Evolutionary conservation across 306 rosid genomes (phyloP).

Genomic region (Citrullus amarus): DNA sequence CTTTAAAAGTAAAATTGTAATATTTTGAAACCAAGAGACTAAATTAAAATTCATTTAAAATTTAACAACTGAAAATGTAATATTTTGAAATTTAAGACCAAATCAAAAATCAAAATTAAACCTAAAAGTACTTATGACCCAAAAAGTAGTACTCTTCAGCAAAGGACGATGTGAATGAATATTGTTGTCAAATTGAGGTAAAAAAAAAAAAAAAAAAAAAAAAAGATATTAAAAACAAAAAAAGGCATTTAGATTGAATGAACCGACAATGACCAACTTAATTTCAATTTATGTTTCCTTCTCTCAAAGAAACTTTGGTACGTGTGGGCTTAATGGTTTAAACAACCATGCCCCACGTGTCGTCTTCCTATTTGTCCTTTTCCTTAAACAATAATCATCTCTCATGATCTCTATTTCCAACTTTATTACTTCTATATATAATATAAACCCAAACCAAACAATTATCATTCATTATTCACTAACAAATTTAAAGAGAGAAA

Average conservation of each 20-base stretch:
- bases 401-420: not conserved
- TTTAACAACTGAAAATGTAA: no score
- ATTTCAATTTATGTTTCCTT: not conserved
- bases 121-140: no score
- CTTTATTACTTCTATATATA: not conserved
- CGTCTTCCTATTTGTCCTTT: not conserved
- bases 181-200: not conserved
- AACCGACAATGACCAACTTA: not conserved
- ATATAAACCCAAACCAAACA: not conserved
- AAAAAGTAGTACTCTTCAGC: no score
- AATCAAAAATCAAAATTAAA: no score
- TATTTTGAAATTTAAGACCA: no score
- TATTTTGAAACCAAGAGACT: no score
- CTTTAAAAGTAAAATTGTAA: no score
- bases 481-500: not conserved
- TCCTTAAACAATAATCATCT: not conserved
- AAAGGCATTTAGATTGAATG: constrained; percentile 5
- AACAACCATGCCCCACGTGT: not conserved
- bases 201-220: not conserved
- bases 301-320: not conserved
- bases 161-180: no score
- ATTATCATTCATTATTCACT: not conserved
- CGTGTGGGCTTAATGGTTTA: not conserved
- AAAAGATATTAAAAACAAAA: not conserved
- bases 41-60: no score